These are phyloP conservation scores for Flaveria ramosissima DNA, from an alignment of 129 eudicot species.

Conservation along the genomic window DNA sequence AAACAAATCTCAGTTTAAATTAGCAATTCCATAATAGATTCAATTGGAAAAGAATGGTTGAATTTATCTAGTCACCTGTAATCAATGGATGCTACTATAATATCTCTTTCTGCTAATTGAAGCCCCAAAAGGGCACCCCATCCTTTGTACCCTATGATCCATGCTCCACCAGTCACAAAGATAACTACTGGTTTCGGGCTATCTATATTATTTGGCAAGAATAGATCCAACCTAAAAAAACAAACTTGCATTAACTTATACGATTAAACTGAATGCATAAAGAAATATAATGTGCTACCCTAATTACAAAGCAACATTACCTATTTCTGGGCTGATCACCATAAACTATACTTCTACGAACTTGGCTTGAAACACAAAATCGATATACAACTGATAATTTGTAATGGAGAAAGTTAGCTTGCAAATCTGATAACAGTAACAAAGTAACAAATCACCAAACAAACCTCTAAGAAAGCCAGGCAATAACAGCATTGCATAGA, in stretches of 20 bases:
- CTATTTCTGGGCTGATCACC: slow-evolving; percentile 89
- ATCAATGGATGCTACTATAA: slow-evolving; percentile 82
- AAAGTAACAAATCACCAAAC: slow-evolving; percentile 14
- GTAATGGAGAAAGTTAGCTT: slow-evolving; percentile 21
- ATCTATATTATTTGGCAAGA: slow-evolving; percentile 57
- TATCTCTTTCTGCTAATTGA: slow-evolving; percentile 81
- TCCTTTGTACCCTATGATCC: slow-evolving; percentile 95
- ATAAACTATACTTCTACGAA: slow-evolving; percentile 70
- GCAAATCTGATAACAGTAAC: slow-evolving; percentile 12
- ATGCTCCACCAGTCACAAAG: slow-evolving; percentile 94
- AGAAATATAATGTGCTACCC: neutral
- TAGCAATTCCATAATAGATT: neutral
- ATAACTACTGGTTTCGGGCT: slow-evolving; percentile 72
- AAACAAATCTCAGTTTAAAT: neutral
- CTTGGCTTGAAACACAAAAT: slow-evolving; percentile 65
- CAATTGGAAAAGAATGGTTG: neutral
- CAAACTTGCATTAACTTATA: neutral
- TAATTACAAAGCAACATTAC: slow-evolving; percentile 29
- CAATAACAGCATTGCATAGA: slow-evolving; percentile 75
- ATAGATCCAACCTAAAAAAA: slow-evolving; percentile 70
- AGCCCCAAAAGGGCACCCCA: slow-evolving; percentile 87
- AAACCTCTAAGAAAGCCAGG: slow-evolving; percentile 86
- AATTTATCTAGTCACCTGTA: slow-evolving; percentile 58
- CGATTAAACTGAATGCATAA: neutral
- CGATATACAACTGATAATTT: slow-evolving; percentile 58